phyloP scores from a whole-genome alignment of 768 basidiomycete species.

The Suillus occidentalis region DNA sequence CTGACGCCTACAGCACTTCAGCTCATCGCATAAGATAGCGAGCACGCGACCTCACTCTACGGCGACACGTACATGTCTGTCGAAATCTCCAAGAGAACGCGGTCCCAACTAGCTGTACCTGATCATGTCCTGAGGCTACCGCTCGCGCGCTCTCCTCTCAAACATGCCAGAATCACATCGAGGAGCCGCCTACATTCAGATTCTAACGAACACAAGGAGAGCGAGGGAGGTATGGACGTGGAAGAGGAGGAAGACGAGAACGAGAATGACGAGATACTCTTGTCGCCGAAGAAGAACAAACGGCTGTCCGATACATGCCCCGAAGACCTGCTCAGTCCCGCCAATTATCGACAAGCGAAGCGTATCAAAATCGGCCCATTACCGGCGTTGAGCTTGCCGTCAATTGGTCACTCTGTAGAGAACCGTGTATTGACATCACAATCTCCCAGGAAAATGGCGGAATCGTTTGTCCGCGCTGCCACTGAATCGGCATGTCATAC shows the following conservation, averaged over 20 bases:
- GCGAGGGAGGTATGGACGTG: background rate
- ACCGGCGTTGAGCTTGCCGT: constrained; percentile 16
- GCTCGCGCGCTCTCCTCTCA: constrained; percentile 49
- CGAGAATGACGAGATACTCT: constrained; percentile 47
- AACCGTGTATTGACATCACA: background rate
- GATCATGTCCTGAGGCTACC: constrained; percentile 47
- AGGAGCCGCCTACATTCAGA: background rate
- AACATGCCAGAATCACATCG: constrained; percentile 44
- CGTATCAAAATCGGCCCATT: constrained; percentile 23
- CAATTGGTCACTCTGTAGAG: constrained; percentile 12
- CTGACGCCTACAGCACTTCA: background rate
- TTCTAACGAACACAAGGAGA: background rate
- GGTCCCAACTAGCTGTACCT: constrained; percentile 52
- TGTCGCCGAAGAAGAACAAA: constrained; percentile 31
- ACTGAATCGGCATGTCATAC: constrained; percentile 15
- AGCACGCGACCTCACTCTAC: background rate
- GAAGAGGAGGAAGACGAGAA: constrained; percentile 27
- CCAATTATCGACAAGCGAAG: constrained; percentile 21
- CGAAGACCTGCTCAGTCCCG: constrained; percentile 12
- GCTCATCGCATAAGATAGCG: background rate
- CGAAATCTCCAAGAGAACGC: constrained; percentile 34
- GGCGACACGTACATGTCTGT: background rate
- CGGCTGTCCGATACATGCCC: constrained; percentile 28
- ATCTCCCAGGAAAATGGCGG: constrained; percentile 4
- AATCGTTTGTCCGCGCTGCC: constrained; percentile 18